Percentiles rank a stretch among this genome's conserved stretches.
phyloP scores from a whole-genome alignment of 345 rosid species.

The Eucalyptus victrix region DNA sequence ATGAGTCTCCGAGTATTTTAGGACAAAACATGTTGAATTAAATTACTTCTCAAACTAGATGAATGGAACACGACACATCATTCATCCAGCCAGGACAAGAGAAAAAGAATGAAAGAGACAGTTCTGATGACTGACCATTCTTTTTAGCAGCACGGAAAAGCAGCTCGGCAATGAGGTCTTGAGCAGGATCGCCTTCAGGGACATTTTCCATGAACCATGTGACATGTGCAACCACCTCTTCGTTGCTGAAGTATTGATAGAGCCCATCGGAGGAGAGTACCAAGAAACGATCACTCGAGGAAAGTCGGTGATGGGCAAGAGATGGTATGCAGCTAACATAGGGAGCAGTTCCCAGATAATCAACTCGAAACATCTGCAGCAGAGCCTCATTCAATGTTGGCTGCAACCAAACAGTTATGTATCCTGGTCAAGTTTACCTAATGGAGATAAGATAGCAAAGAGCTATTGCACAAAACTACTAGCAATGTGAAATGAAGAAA shows the following conservation, averaged over 20 bases:
- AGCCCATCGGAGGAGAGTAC: conserved; percentile 92
- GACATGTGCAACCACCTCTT: conserved; percentile 92
- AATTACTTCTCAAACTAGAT: background rate
- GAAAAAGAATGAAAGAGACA: background rate
- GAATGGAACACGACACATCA: background rate
- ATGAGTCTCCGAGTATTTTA: background rate
- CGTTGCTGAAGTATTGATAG: conserved; percentile 91
- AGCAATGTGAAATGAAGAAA: background rate
- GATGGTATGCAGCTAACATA: conserved; percentile 77
- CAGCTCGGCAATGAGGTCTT: conserved; percentile 85
- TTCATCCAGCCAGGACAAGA: background rate
- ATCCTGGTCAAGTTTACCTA: background rate
- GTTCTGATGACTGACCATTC: conserved; percentile 44
- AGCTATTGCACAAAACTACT: background rate
- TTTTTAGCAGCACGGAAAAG: conserved; percentile 92
- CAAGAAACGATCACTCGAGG: conserved; percentile 79
- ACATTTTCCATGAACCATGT: conserved; percentile 96
- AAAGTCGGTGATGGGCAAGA: conserved; percentile 69
- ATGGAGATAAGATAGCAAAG: background rate
- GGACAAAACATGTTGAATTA: background rate
- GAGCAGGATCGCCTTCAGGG: conserved; percentile 98
- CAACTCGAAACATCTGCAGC: conserved; percentile 63
- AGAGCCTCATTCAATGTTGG: conserved; percentile 80
- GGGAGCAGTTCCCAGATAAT: conserved; percentile 65
- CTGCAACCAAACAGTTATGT: conserved; percentile 24